Evolutionary conservation across 805 yeast species (phyloP), one percentile per base, ranked within the genome.

Genomic region (Ogataea trehaloabstinens): DNA sequence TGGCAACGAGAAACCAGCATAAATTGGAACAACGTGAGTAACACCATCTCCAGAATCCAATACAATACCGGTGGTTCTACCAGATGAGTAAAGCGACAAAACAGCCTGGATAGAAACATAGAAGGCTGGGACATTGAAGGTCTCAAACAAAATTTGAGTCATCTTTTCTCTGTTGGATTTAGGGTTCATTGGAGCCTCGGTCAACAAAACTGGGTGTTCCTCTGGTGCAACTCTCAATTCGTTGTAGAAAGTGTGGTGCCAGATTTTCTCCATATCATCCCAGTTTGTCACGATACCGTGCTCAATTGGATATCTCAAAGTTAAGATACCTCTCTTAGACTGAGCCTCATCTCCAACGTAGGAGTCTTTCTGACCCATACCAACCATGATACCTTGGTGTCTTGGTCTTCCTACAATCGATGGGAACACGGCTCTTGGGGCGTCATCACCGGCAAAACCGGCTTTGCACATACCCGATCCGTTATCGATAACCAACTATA

Each of bases 381-480:
- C 99, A 61, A 91, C 98, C 97, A 90, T 90, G 80, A 89, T 90
- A 83, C 98, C 98, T 74, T 93, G 98, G 73, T 93, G 99, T 82
- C 96, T 90, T 78, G 99, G 98, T 78, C 99, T 93, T 77, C 99
- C 99, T 54, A 91, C 99, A 66, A 93, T 91, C 49, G 98, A 93
- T 67, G 99, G 99, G 91, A 93, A 93, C 60, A 93, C 99, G 64
- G 99, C 98, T 73, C 97, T 86, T 68, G 99, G 99, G 54, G 98
- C 98, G 78, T 93, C 99, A 68, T 93, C 98, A 79, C 99, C 99
- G 82, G 99, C 98, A 70, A 90, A 93, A 75, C 99, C 99, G 91
- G 99, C 99, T 73, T 93, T 93, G 84, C 99, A 93, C 98, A 93
- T 93, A 82, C 99, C 99, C 67, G 99, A 93, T 78, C 99, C 99